Evolutionary conservation across 2,329 filamentous ascomycete genomes (phyloP).

Genomic region (Ophiosphaerella herpotricha): DNA sequence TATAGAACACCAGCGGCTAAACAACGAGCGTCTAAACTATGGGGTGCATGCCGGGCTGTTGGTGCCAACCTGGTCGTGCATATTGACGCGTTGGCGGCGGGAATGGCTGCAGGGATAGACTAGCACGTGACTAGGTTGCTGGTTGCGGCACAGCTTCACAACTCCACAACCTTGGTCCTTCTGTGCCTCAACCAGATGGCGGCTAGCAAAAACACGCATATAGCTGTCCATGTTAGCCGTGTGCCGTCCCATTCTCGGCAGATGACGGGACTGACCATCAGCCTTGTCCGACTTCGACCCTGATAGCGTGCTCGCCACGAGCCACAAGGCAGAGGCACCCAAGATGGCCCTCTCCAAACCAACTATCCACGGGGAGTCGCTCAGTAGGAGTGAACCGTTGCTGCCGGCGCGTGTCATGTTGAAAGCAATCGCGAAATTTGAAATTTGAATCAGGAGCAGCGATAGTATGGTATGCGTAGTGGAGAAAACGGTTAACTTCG

Average conservation of each 20-base stretch:
- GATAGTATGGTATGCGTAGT: too few species aligned
- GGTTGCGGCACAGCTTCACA: not conserved
- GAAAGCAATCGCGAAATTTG: not conserved
- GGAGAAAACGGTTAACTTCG: not conserved
- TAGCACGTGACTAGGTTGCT: too few species aligned
- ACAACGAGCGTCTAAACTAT: too few species aligned
- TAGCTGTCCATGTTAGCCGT: not conserved
- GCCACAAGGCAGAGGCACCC: not conserved
- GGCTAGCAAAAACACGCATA: not conserved
- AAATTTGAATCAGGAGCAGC: too few species aligned
- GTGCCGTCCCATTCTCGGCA: not conserved
- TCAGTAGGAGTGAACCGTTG: not conserved
- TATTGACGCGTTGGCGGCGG: too few species aligned
- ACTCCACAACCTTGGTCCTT: not conserved
- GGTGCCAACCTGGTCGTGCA: too few species aligned
- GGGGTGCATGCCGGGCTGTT: too few species aligned
- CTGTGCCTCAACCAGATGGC: not conserved
- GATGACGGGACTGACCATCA: not conserved
- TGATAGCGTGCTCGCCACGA: not conserved
- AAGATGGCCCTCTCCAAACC: not conserved
- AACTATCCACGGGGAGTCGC: not conserved
- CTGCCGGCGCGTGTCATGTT: not conserved
- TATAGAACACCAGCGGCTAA: too few species aligned
- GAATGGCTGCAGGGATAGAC: too few species aligned
- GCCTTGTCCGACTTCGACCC: not conserved